Conservation (phyloP, 129 eudicot species). For the Flaveria robusta region DNA sequence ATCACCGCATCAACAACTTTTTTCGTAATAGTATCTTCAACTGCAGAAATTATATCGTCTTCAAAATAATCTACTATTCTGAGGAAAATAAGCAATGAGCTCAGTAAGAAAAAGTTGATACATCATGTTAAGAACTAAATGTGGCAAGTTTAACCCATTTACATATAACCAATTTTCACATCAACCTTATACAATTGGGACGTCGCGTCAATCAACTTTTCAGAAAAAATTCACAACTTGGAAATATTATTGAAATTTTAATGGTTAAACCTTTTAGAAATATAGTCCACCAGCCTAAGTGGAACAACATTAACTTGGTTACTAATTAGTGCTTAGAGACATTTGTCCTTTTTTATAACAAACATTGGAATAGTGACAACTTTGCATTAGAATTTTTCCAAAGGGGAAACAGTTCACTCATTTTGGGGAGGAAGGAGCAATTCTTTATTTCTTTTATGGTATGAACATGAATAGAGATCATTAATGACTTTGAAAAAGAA, state of each 20-base stretch:
- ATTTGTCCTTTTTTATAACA: background rate
- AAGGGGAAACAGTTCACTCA: background rate
- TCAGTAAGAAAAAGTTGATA: slow-evolving; percentile 28
- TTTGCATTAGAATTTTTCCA: background rate
- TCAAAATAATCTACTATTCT: slow-evolving; percentile 77
- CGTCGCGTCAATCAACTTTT: background rate
- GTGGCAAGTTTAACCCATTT: background rate
- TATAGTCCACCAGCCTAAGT: background rate
- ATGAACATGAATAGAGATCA: background rate
- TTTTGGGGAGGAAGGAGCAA: background rate
- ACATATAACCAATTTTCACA: background rate
- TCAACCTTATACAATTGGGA: background rate
- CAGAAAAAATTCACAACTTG: background rate
- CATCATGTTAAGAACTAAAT: background rate
- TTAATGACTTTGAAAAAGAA: background rate
- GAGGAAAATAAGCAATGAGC: slow-evolving; percentile 32
- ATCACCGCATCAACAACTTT: slow-evolving; percentile 56
- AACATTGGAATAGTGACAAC: background rate
- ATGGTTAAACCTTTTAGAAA: background rate
- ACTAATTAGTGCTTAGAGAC: background rate
- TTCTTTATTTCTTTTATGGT: background rate
- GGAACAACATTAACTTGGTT: background rate
- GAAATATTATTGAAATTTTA: no score
- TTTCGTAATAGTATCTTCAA: slow-evolving; percentile 71
- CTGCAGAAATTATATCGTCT: slow-evolving; percentile 60